Percentiles rank a stretch among this genome's conserved stretches.
Evolutionary conservation across 2,329 filamentous ascomycete species (phyloP).

Genomic region (Diplodia scrobiculata): DNA sequence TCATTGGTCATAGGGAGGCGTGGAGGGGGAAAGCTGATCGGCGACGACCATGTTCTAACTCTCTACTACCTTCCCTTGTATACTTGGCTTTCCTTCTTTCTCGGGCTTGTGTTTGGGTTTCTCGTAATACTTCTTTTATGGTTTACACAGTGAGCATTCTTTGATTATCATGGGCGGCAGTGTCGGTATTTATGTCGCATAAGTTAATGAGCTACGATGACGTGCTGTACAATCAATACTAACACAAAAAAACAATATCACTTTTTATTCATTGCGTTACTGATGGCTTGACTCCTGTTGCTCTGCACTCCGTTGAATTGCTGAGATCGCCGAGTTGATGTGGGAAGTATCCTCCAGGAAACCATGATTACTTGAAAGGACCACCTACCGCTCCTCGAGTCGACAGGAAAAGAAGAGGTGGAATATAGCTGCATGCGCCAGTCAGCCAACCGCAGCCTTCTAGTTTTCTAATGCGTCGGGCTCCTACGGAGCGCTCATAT

Average conservation of each 20-base stretch:
- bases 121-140: not conserved
- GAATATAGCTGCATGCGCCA: no score
- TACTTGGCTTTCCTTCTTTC: not conserved
- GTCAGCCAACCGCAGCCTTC: no score
- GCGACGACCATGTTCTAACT: not conserved
- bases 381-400: no score
- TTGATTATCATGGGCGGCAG: not conserved
- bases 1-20: not conserved
- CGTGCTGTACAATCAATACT: slow-evolving; percentile 3
- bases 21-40: not conserved
- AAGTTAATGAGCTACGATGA: slow-evolving; percentile 10
- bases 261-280: no score
- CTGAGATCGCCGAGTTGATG: no score
- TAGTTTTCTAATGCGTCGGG: no score
- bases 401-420: no score
- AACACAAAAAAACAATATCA: not conserved
- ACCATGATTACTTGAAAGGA: no score
- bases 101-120: not conserved
- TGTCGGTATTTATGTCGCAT: not conserved
- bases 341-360: no score
- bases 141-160: not conserved
- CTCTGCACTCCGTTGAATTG: not conserved
- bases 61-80: not conserved
- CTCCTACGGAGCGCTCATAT: no score
- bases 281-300: not conserved